These are phyloP conservation scores for Micractinium conductrix DNA, from an alignment of 139 green algal species.

Conservation along the genomic window DNA sequence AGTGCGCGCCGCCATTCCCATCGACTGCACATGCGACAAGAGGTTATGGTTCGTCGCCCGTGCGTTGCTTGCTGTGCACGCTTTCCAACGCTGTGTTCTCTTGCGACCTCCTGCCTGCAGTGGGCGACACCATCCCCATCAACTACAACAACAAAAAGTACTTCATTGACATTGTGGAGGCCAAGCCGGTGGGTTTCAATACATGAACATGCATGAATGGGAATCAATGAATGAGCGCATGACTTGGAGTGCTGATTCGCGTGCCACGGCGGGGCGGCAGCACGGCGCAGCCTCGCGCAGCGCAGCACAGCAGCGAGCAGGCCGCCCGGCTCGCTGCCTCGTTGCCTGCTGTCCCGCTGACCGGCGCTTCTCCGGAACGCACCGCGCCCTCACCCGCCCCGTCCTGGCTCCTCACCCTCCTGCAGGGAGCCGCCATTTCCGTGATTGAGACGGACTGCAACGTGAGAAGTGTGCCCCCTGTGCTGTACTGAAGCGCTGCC, in stretches of 20 bases:
- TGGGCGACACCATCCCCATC: slow-evolving; percentile 90
- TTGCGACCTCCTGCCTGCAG: background rate
- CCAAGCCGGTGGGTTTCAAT: no score
- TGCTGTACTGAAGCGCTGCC: background rate
- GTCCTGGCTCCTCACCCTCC: no score
- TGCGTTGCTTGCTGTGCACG: background rate
- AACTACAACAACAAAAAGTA: slow-evolving; percentile 98
- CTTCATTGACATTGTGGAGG: slow-evolving; percentile 89
- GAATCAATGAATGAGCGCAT: no score
- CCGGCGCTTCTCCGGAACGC: no score
- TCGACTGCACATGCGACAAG: slow-evolving; percentile 55
- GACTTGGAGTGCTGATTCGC: no score
- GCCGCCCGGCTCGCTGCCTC: no score
- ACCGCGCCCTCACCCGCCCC: no score
- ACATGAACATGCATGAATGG: no score
- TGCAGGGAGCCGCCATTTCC: slow-evolving; percentile 86
- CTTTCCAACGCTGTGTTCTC: background rate
- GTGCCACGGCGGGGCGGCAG: no score
- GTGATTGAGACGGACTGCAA: slow-evolving; percentile 98
- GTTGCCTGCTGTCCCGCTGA: no score
- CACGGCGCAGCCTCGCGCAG: no score
- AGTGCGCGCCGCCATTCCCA: slow-evolving; percentile 85
- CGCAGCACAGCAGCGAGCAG: no score
- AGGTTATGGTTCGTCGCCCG: background rate
- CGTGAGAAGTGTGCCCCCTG: slow-evolving; percentile 22